Base-by-base conservation (phyloP, 192 early-diverging fungal genomes). In the Geranomyces variabilis region DNA sequence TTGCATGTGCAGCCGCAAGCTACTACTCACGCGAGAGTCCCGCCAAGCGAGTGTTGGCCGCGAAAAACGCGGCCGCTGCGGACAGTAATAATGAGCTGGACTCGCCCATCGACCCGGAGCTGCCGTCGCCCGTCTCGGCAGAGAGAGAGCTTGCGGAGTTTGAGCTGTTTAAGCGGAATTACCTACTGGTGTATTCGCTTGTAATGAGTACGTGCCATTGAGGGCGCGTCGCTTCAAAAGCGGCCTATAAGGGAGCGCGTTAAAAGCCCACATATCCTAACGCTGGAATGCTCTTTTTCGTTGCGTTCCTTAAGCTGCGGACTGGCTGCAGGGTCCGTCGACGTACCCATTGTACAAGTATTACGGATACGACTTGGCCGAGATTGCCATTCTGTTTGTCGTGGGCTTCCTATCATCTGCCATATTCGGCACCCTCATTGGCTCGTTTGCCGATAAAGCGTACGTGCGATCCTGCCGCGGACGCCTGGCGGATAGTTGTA, bases 381-480 rank as follows among this genome's bases (percentile, higher is more conserved):
- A 84, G 2, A 92, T 92, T 67, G 90, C 87, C 9, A 70, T 87
- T 30, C 71, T 93, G 43, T 92, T 90, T 70, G 81, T 93, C 24
- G 85, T 84, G 13, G 92, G 92, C 21, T 93, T 93, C 69, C 68
- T 90, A 31, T 85, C 85, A 12, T 81, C 88, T 43, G 91, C 90
- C 9, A 70, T 92, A 48, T 85, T 89, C 81, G 90, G 90, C 33
- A 92, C 89, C 1, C 63, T 89, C 8, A 71, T 91, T 45, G 92
- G 91, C 68, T 86, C 87, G 53, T 66, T 90, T 15, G 90, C 88
- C 14, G 92, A 93, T 65, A 84, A 78, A 63, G 77, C 80, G 90
- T 90, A 82, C 45, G 81, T 62, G 31, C 30, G 13, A 26, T n/a
- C n/a, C n/a, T 47, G 59, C 17, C 28, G 29, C 31, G n/a, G n/a